Base-by-base conservation (phyloP, 139 green algal species). In the Raphidocelis subcapitata region DNA sequence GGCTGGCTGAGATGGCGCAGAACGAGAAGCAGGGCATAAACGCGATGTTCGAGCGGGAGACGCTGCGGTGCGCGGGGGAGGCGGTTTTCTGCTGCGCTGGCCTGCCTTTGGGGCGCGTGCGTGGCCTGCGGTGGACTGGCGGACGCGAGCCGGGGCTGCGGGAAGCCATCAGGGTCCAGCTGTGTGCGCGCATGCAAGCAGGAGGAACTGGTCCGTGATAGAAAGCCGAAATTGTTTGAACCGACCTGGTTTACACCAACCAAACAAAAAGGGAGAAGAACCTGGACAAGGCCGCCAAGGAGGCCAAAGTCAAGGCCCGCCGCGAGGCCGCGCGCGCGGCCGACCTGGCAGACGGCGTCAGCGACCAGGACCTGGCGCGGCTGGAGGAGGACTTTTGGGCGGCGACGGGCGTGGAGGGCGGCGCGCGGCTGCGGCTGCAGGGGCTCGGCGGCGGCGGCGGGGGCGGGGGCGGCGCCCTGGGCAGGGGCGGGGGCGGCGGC, bases 281-380 rank as follows among this genome's bases (percentile, higher is more conserved):
- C 73, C 71, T 97, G 54, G 94, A 98, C 65, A 96, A 96, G 82
- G 87, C 84, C 0, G 84, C 84, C 51, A 97, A 95, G 81, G 94
- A 98, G 80, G 84, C 90, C 66, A 95, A 94, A 84, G 78, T 90
- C 29, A 73, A 72, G 52, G 69, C 74, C 8, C 62, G 61, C n/a
- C 95, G 93, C 72, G 89, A 97, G 79, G 87, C 87, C 24, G 83
- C 86, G 8, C 83, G 85, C 24, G 84, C 78, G 41, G 85, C 84
- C 57, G 88, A 92, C 67, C 66, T 82, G 35, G 69, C 76, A 41
- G 87, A 92, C 44, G 74, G 67, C 3, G 78, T 88, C 3, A 90
- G 80, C n/a, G 84, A 87, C 4, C 81, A 90, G 63, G 84, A 93
- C 33, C 81, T 95, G 54, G 51, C 74, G 37, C 54, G 68, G 54